phyloP scores from a whole-genome alignment of 2,329 filamentous ascomycete genomes.

The Hypoxylon rubiginosum region DNA sequence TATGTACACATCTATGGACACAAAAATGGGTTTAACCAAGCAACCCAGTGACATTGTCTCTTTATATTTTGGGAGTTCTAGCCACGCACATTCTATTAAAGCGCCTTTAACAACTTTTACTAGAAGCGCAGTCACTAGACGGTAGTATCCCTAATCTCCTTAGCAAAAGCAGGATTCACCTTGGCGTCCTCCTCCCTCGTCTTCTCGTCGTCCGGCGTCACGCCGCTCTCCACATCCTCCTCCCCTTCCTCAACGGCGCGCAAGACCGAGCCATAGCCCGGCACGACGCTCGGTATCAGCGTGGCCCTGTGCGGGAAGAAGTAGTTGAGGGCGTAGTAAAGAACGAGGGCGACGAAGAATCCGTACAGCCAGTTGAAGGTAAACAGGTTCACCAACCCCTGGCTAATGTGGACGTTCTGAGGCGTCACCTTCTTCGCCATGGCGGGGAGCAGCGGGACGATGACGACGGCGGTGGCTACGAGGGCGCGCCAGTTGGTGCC shows the following conservation, averaged over 20 bases:
- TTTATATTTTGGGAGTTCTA: too few species aligned
- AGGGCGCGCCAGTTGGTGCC: constrained; percentile 54
- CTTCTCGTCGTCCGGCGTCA: constrained; percentile 23
- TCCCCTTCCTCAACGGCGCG: constrained; percentile 28
- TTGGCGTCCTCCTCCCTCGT: not conserved
- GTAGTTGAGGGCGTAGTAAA: constrained; percentile 43
- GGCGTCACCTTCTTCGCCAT: constrained; percentile 48
- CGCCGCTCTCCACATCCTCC: constrained; percentile 27
- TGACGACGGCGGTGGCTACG: constrained; percentile 40
- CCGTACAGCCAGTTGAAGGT: constrained; percentile 51
- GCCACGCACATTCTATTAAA: not conserved
- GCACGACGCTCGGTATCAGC: constrained; percentile 40
- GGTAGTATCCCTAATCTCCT: constrained; percentile 2
- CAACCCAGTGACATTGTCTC: too few species aligned
- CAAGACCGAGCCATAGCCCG: constrained; percentile 32
- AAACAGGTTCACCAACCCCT: constrained; percentile 48
- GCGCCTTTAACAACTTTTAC: not conserved
- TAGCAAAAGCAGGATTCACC: not conserved
- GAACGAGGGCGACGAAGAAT: constrained; percentile 43
- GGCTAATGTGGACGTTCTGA: constrained; percentile 40
- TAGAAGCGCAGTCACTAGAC: not conserved
- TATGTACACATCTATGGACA: too few species aligned
- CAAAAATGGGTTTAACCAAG: too few species aligned
- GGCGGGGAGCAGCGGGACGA: constrained; percentile 52
- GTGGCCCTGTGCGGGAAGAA: constrained; percentile 43